phyloP scores from a whole-genome alignment of 83 land plant genomes.

The Picea mariana region DNA sequence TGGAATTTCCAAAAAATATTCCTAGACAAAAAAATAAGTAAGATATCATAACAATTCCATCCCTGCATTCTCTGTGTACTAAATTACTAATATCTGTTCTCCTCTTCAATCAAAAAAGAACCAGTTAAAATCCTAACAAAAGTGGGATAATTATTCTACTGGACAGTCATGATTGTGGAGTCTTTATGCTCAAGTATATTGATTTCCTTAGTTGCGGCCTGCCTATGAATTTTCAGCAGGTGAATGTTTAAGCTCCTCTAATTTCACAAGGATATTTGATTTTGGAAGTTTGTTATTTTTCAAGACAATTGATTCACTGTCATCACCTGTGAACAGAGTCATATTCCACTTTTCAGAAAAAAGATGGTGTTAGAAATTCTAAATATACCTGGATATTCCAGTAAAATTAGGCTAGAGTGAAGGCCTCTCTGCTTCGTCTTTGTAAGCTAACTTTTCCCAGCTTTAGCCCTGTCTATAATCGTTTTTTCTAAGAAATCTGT shows the following conservation, averaged over 20 bases:
- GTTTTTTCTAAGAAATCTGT: too few species aligned
- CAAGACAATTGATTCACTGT: too few species aligned
- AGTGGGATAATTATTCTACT: neutral
- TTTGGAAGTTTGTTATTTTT: too few species aligned
- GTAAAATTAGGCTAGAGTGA: too few species aligned
- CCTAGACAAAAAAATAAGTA: constrained; percentile 12
- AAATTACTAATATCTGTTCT: neutral
- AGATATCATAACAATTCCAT: neutral
- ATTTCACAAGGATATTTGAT: too few species aligned
- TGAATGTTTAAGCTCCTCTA: constrained; percentile 14
- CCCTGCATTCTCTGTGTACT: neutral
- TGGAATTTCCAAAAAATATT: neutral
- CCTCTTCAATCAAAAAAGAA: neutral
- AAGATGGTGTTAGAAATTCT: too few species aligned
- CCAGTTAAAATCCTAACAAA: neutral
- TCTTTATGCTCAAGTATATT: constrained; percentile 82
- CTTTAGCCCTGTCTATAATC: too few species aligned
- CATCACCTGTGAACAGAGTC: too few species aligned
- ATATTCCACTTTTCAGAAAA: too few species aligned
- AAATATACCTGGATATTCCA: too few species aligned
- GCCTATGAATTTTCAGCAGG: constrained; percentile 61
- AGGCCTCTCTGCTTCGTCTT: too few species aligned
- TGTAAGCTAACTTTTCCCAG: too few species aligned
- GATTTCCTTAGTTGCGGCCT: constrained; percentile 73
- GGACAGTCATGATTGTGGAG: constrained; percentile 74